Percentiles rank a stretch among this genome's conserved stretches.
Conservation (phyloP, 495 filamentous ascomycete species). For the Letharia lupina region DNA sequence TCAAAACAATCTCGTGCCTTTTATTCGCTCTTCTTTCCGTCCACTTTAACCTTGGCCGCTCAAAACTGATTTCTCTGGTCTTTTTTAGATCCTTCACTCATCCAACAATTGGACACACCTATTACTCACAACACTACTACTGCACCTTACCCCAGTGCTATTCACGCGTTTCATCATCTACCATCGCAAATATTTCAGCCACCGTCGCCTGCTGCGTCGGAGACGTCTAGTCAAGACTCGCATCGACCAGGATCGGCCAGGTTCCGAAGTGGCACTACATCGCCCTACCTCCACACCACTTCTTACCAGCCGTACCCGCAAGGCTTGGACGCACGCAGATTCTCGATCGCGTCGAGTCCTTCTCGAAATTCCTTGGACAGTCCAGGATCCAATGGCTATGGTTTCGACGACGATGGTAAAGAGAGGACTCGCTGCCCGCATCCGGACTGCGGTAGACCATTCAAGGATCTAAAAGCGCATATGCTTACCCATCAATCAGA, state of each 20-base stretch:
- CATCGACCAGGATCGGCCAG: constrained; percentile 26
- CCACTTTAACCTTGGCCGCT: neutral
- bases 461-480: constrained; percentile 91
- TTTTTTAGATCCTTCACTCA: constrained; percentile 51
- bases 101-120: constrained; percentile 40
- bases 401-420: constrained; percentile 53
- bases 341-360: constrained; percentile 49
- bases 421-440: constrained; percentile 71
- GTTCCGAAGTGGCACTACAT: constrained; percentile 27
- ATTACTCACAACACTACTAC: constrained; percentile 31
- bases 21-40: constrained; percentile 1
- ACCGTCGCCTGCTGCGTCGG: constrained; percentile 30
- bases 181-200: constrained; percentile 29
- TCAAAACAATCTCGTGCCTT: constrained; percentile 3
- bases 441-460: constrained; percentile 78
- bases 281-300: constrained; percentile 34
- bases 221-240: constrained; percentile 28
- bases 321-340: constrained; percentile 33
- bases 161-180: constrained; percentile 20
- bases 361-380: constrained; percentile 49
- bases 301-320: constrained; percentile 33
- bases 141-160: constrained; percentile 20
- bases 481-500: constrained; percentile 94
- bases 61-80: constrained; percentile 14
- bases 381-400: constrained; percentile 42